Evolutionary conservation across 2,329 filamentous ascomycete species (phyloP).

Genomic region (Aureobasidium leucospermi): DNA sequence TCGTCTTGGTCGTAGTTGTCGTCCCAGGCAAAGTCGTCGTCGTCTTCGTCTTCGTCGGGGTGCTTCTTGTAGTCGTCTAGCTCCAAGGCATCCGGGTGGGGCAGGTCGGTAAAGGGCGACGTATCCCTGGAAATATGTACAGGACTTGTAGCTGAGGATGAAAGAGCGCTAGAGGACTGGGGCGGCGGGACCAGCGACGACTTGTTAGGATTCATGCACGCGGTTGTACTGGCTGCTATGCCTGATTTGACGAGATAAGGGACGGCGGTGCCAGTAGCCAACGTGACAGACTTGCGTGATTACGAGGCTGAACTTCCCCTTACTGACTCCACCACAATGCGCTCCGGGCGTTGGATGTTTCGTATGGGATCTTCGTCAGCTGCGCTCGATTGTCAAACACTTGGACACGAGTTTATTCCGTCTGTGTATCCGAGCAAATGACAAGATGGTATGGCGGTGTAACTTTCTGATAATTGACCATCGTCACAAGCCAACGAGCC

Average conservation of each 20-base stretch:
- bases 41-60: conserved; percentile 14
- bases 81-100: conserved; percentile 16
- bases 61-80: conserved; percentile 13
- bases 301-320: conserved; percentile 3
- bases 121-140: conserved; percentile 24
- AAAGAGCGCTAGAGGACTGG: not conserved
- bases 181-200: not conserved
- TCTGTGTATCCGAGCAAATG: not conserved
- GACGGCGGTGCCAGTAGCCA: not conserved
- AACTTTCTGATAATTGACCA: not conserved
- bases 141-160: conserved; percentile 14
- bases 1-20: conserved; percentile 29
- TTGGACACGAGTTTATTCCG: not conserved
- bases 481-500: not conserved
- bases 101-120: conserved; percentile 24
- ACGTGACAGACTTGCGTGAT: conserved; percentile 13
- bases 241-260: conserved; percentile 9
- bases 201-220: conserved; percentile 4
- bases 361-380: not conserved
- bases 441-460: not conserved
- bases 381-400: not conserved
- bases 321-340: conserved; percentile 3
- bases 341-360: conserved; percentile 2
- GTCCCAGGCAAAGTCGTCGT: conserved; percentile 39
- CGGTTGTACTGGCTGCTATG: not conserved